A percentile compares a stretch with the other conserved stretches of the same genome.
Evolutionary conservation across 306 rosid species (phyloP).

Genomic region (Betula pendula): DNA sequence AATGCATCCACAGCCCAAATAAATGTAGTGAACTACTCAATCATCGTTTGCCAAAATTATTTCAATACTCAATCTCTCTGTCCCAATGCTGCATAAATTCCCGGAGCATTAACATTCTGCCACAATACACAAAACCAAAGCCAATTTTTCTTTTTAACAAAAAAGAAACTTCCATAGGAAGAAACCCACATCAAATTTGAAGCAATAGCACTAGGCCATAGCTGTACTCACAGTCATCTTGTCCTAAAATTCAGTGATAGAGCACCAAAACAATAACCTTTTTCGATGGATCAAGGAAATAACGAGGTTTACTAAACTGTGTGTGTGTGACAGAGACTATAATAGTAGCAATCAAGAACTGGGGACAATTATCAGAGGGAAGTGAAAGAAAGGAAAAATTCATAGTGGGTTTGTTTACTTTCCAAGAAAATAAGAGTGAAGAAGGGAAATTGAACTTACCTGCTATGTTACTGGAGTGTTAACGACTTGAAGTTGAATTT

Average conservation of each 20-base stretch:
- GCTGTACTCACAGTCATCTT: not conserved
- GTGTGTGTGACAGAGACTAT: not conserved
- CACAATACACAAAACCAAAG: conserved; percentile 16
- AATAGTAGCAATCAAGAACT: not conserved
- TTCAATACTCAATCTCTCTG: conserved; percentile 20
- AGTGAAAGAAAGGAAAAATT: conserved; percentile 4
- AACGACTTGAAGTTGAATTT: not conserved
- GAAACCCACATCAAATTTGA: not conserved
- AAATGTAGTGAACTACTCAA: conserved; percentile 2
- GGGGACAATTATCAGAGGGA: not conserved
- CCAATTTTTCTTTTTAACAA: too few relatives aligned
- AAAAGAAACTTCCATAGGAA: not conserved
- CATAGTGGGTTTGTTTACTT: conserved; percentile 3
- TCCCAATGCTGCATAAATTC: conserved; percentile 27
- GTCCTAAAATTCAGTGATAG: not conserved
- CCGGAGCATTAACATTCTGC: conserved; percentile 23
- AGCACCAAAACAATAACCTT: not conserved
- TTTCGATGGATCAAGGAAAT: not conserved
- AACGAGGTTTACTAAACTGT: not conserved
- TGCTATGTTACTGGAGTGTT: too few relatives aligned
- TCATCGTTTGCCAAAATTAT: conserved; percentile 27
- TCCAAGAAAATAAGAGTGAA: conserved; percentile 3
- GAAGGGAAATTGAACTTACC: conserved; percentile 28
- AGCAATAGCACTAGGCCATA: not conserved
- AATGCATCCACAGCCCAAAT: conserved; percentile 23